Percentiles rank a stretch among this genome's conserved stretches.
Evolutionary conservation across 1,139 yeast species (phyloP).

Genomic region (Nadsonia starkeyi-henricii): DNA sequence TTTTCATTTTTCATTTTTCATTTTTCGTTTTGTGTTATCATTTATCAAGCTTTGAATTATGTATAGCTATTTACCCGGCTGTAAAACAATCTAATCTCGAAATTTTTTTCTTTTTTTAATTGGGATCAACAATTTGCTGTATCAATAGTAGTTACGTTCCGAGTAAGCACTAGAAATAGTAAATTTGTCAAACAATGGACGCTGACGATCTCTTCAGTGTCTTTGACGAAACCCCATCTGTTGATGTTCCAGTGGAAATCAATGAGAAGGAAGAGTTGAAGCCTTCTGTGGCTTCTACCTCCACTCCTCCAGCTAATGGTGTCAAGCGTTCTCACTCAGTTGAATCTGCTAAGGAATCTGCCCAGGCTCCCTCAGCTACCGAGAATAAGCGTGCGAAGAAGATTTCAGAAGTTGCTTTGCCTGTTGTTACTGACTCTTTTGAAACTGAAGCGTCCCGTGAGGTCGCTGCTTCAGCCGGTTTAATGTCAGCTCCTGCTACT

Average conservation of each 20-base stretch:
- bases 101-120: too few relatives aligned
- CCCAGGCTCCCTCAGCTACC: not conserved
- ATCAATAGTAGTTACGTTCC: too few relatives aligned
- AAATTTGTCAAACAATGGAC: conserved; percentile 5
- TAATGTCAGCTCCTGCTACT: conserved; percentile 31
- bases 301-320: too few relatives aligned
- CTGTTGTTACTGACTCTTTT: conserved; percentile 77
- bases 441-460: conserved; percentile 88
- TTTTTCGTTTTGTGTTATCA: not conserved
- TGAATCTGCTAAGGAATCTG: not conserved
- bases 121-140: too few relatives aligned
- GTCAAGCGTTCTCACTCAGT: not conserved
- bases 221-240: conserved; percentile 15
- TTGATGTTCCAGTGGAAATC: conserved; percentile 2
- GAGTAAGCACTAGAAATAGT: too few relatives aligned
- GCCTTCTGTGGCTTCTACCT: not conserved
- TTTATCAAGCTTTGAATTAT: not conserved
- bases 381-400: not conserved
- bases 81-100: too few relatives aligned
- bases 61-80: too few relatives aligned
- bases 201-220: conserved; percentile 16
- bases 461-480: conserved; percentile 66
- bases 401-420: conserved; percentile 18
- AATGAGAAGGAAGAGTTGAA: not conserved
- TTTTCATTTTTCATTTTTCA: not conserved